Percentiles rank a stretch among this genome's conserved stretches.
Conservation (phyloP, 176 grass and related monocot genomes). For the Thinopyrum elongatum region DNA sequence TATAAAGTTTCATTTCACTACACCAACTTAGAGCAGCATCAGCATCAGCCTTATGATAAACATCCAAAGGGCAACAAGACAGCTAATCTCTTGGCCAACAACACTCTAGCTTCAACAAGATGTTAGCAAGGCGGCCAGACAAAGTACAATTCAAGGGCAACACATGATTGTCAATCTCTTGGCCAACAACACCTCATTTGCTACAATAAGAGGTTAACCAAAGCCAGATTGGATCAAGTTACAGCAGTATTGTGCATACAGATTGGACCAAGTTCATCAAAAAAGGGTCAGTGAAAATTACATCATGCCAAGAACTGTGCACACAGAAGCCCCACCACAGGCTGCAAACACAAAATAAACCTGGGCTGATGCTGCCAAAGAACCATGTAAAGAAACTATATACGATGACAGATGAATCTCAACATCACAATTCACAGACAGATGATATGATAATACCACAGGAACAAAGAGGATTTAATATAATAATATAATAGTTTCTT, state of each 20-base stretch:
- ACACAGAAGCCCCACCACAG: neutral
- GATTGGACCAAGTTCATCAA: neutral
- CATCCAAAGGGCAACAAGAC: too few species aligned
- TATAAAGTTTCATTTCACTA: too few species aligned
- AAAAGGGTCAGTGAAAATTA: neutral
- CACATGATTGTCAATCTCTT: neutral
- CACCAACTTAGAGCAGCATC: too few species aligned
- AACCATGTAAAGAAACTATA: neutral
- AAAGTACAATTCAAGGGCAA: neutral
- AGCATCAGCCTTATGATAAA: neutral
- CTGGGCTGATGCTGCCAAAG: neutral
- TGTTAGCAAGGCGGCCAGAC: neutral
- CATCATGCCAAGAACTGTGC: neutral
- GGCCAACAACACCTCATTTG: too few species aligned
- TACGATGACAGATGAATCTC: neutral
- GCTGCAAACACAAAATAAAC: neutral
- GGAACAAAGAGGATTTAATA: neutral
- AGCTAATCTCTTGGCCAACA: neutral
- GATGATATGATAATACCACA: neutral
- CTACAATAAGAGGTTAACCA: neutral
- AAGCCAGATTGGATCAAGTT: neutral
- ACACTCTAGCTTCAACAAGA: neutral
- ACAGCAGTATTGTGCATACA: neutral
- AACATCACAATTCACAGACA: neutral
- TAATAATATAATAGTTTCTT: slow-evolving; percentile 10